A percentile compares a stretch with the other conserved stretches of the same genome.
Evolutionary conservation across 2,329 filamentous ascomycete genomes (phyloP).

Genomic region (Neopestalotiopsis sp.): DNA sequence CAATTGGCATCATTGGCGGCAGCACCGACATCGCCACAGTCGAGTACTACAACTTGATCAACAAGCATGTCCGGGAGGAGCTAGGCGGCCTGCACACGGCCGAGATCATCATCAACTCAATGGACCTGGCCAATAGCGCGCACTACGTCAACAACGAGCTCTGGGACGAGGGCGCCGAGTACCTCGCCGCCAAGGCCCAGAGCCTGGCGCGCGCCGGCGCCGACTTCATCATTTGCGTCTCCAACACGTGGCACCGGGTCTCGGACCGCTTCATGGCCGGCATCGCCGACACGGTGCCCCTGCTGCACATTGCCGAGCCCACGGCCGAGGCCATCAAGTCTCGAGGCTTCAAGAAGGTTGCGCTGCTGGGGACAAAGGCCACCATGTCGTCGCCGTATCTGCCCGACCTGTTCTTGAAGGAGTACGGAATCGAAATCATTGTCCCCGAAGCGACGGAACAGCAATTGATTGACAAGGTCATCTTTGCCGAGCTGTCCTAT

Average conservation of each 20-base stretch:
- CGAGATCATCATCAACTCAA: constrained; percentile 27
- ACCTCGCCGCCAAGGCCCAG: constrained; percentile 22
- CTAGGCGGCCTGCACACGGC: constrained; percentile 26
- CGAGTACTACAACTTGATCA: constrained; percentile 28
- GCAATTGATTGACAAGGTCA: neutral
- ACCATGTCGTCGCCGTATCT: constrained; percentile 33
- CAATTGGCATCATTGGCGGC: constrained; percentile 5
- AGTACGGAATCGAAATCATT: constrained; percentile 27
- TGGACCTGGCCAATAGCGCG: constrained; percentile 27
- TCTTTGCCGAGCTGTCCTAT: neutral
- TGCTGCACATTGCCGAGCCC: constrained; percentile 27
- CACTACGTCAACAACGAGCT: constrained; percentile 23
- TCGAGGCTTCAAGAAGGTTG: constrained; percentile 23
- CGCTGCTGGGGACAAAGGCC: constrained; percentile 29
- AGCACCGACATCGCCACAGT: constrained; percentile 20
- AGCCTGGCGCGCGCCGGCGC: constrained; percentile 26
- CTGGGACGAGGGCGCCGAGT: constrained; percentile 26
- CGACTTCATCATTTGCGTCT: constrained; percentile 27
- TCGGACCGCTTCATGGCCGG: constrained; percentile 19
- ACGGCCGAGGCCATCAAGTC: constrained; percentile 24
- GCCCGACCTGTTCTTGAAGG: constrained; percentile 25
- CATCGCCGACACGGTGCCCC: constrained; percentile 21
- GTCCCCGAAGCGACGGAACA: constrained; percentile 19
- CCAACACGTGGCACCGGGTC: constrained; percentile 28
- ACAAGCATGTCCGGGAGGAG: constrained; percentile 25